Conservation (phyloP, 805 yeast species). For the Yamadazyma olivae region DNA sequence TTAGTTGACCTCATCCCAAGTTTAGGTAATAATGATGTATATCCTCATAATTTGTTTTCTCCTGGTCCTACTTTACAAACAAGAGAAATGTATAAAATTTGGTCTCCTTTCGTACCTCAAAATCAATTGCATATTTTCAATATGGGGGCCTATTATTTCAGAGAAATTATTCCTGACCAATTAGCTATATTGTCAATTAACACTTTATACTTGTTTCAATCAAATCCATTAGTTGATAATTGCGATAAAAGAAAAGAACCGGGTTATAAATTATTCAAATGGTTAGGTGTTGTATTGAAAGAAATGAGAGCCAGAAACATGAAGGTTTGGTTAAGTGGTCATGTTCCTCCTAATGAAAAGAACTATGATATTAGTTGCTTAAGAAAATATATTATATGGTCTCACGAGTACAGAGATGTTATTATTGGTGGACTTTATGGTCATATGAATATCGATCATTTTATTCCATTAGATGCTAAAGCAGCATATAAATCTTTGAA, state of each 20-base stretch:
- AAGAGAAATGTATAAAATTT: constrained; percentile 67
- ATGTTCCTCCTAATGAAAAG: constrained; percentile 83
- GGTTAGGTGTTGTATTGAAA: constrained; percentile 73
- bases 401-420: constrained; percentile 78
- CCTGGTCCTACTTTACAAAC: constrained; percentile 90
- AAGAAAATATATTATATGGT: constrained; percentile 76
- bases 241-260: constrained; percentile 74
- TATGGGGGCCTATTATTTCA: constrained; percentile 70
- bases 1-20: constrained; percentile 59
- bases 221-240: constrained; percentile 79
- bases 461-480: constrained; percentile 69
- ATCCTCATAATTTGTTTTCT: constrained; percentile 81
- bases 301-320: constrained; percentile 70
- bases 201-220: constrained; percentile 69
- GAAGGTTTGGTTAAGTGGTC: constrained; percentile 87
- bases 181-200: constrained; percentile 78
- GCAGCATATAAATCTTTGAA: constrained; percentile 58
- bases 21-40: constrained; percentile 84
- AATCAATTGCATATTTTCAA: constrained; percentile 73
- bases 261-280: constrained; percentile 70
- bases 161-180: constrained; percentile 75
- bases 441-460: constrained; percentile 89
- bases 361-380: constrained; percentile 72
- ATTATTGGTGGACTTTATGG: constrained; percentile 83
- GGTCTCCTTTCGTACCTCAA: constrained; percentile 73